A percentile compares a stretch with the other conserved stretches of the same genome.
phyloP scores from a whole-genome alignment of 192 early-diverging fungal genomes.

The Coemansia sp. region DNA sequence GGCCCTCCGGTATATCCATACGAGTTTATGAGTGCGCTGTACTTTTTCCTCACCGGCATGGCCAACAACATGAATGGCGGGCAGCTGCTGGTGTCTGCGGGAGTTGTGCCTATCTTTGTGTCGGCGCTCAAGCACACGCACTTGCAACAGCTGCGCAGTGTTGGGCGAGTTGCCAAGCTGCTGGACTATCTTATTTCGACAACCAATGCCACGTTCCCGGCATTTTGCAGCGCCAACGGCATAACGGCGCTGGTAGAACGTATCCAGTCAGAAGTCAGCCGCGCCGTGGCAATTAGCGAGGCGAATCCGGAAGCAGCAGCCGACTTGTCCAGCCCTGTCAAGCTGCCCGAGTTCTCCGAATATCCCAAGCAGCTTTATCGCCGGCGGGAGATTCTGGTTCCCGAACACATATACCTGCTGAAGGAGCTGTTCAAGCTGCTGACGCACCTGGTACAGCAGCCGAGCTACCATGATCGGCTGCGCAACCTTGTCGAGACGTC shows the following conservation, averaged over 20 bases:
- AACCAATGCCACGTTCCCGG: constrained; percentile 65
- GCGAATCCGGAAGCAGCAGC: constrained; percentile 25
- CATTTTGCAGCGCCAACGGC: constrained; percentile 82
- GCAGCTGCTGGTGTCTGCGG: constrained; percentile 87
- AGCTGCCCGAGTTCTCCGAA: constrained; percentile 19
- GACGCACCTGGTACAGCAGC: constrained; percentile 91
- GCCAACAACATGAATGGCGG: constrained; percentile 79
- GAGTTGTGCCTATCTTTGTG: constrained; percentile 79
- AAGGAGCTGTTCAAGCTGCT: constrained; percentile 90
- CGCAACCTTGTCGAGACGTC: constrained; percentile 92
- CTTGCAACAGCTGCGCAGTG: constrained; percentile 56
- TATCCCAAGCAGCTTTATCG: constrained; percentile 40
- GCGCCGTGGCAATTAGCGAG: constrained; percentile 29
- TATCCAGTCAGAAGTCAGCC: constrained; percentile 59
- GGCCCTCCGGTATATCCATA: constrained; percentile 31
- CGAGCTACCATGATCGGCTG: constrained; percentile 84
- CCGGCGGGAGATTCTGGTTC: constrained; percentile 56
- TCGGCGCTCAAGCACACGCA: constrained; percentile 67
- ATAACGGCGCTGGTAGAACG: constrained; percentile 72
- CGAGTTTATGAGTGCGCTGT: constrained; percentile 84
- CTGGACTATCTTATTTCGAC: constrained; percentile 82
- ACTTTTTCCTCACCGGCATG: constrained; percentile 73
- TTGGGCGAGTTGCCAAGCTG: constrained; percentile 70
- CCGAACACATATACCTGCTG: constrained; percentile 72
- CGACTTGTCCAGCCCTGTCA: constrained; percentile 41